Percentiles rank a stretch among this genome's conserved stretches.
Conservation (phyloP, 148 eudicot species). For the Pouteria glomerata region DNA sequence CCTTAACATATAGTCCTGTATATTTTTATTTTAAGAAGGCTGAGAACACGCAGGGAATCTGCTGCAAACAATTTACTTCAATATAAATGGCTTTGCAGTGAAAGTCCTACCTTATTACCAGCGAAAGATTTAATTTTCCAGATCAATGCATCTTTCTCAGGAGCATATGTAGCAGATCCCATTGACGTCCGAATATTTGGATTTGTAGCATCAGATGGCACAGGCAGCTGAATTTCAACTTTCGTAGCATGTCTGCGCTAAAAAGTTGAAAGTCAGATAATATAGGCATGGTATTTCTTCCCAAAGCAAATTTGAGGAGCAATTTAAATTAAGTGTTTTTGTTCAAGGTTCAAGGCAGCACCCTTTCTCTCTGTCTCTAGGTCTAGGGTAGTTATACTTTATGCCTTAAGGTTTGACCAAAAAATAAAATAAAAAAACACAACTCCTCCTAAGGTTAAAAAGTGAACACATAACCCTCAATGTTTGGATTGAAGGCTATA, state of each 20-base stretch:
- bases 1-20: constrained; percentile 62
- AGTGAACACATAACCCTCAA: too few species aligned
- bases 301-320: background rate
- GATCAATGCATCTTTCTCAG: constrained; percentile 54
- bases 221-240: constrained; percentile 62
- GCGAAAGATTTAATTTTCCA: constrained; percentile 80
- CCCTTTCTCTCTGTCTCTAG: too few species aligned
- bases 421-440: too few species aligned
- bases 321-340: background rate
- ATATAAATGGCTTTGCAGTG: background rate
- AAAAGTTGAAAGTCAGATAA: too few species aligned
- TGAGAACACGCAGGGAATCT: background rate
- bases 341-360: too few species aligned
- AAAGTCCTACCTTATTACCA: constrained; percentile 63
- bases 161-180: constrained; percentile 70
- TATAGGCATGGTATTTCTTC: too few species aligned
- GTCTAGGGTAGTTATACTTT: too few species aligned
- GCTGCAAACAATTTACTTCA: background rate
- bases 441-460: too few species aligned
- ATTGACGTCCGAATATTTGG: constrained; percentile 65
- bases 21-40: background rate
- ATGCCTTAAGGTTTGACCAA: too few species aligned
- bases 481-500: too few species aligned
- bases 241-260: constrained; percentile 52
- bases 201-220: constrained; percentile 67